Evolutionary conservation across 1,284 basidiomycete species (phyloP).

Genomic region (Tilletia indica): DNA sequence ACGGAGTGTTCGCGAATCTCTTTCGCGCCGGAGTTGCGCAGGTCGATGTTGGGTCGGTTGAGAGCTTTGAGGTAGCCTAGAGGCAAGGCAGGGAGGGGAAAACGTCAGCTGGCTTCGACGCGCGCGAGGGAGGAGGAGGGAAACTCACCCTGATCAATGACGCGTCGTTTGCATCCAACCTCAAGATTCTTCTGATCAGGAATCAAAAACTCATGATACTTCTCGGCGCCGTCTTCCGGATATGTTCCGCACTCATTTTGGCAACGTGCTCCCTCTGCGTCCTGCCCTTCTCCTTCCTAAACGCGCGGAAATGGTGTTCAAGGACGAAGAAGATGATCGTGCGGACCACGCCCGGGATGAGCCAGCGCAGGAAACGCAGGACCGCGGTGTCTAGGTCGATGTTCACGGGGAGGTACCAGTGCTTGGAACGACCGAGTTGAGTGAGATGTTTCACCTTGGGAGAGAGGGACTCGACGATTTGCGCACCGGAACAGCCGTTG

Average conservation of each 20-base stretch:
- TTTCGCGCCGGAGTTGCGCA: constrained; percentile 24
- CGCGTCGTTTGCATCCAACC: constrained; percentile 38
- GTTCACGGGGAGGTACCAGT: constrained; percentile 29
- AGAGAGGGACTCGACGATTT: constrained; percentile 27
- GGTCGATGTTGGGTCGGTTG: constrained; percentile 32
- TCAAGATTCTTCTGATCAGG: constrained; percentile 32
- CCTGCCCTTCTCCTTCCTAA: constrained; percentile 26
- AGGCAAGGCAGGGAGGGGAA: not conserved
- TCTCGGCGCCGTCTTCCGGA: constrained; percentile 34
- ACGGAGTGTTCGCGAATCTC: constrained; percentile 30
- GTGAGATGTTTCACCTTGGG: constrained; percentile 17
- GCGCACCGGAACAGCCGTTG: constrained; percentile 51
- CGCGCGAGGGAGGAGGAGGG: not conserved
- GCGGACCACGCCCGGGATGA: constrained; percentile 30
- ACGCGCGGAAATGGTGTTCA: constrained; percentile 29
- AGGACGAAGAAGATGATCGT: constrained; percentile 29
- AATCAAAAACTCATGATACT: constrained; percentile 42
- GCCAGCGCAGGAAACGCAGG: constrained; percentile 2
- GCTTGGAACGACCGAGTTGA: constrained; percentile 27
- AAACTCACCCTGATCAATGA: constrained; percentile 30
- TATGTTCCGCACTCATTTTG: constrained; percentile 27
- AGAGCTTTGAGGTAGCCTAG: constrained; percentile 30
- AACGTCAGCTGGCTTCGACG: not conserved
- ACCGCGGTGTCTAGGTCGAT: constrained; percentile 21
- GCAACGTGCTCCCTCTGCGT: constrained; percentile 23